Evolutionary conservation across 148 eudicot genomes (phyloP).

Genomic region (Vaccinium myrtillus): DNA sequence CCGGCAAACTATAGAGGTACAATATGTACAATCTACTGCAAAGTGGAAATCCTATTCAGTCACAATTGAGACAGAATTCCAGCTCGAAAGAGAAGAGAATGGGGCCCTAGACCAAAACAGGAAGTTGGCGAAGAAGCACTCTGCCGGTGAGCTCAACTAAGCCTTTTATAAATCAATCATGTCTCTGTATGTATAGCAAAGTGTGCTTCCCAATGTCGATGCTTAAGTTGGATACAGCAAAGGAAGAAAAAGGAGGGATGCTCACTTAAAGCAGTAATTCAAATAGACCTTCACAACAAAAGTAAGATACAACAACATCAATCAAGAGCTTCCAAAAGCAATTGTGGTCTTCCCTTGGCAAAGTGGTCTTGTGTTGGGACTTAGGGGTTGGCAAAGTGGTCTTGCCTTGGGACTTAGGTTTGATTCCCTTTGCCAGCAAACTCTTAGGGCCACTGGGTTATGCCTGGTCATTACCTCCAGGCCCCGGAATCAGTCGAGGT

Average conservation of each 20-base stretch:
- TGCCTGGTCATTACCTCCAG: too few relatives aligned
- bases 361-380: too few relatives aligned
- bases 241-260: background rate
- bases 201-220: background rate
- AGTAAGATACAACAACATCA: background rate
- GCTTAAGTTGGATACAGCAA: background rate
- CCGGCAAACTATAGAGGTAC: background rate
- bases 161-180: background rate
- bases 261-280: background rate
- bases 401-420: too few relatives aligned
- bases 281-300: background rate
- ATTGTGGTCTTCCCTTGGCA: background rate
- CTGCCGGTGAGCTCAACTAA: background rate
- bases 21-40: background rate
- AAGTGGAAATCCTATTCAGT: background rate
- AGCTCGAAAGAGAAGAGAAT: background rate
- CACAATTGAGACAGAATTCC: background rate
- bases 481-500: too few relatives aligned
- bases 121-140: background rate
- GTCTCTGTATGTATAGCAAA: background rate
- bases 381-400: too few relatives aligned
- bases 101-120: background rate
- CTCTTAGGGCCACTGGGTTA: too few relatives aligned
- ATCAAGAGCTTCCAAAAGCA: background rate
- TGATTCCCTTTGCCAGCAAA: too few relatives aligned